Base-by-base conservation (phyloP, 768 basidiomycete species). In the Lentinula detonsa region DNA sequence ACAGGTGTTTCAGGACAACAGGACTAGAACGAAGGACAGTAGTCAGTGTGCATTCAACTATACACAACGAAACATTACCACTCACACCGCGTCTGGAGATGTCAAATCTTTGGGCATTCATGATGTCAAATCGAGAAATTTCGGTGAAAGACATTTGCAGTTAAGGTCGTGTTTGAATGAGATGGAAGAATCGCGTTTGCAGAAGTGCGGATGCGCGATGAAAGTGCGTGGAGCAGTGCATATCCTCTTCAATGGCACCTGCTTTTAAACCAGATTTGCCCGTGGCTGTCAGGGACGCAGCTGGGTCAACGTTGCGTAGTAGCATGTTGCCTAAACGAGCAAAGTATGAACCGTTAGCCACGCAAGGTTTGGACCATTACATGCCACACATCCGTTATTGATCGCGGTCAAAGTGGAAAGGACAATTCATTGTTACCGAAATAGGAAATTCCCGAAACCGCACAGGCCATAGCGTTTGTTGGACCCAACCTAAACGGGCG, bases 101-200 rank as follows among this genome's bases (percentile, higher is more conserved):
- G 57, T 73, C 69, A 51, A 63, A 75, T 50, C 74, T 64, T 59
- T 74, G 73, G 57, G 71, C 60, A 57, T 71, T 69, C 69, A 75
- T 68, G 46, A 61, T 28, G 18, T 65, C 53, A 37, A 58, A 42
- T 6, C 59, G 61, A 46, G 51, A 42, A 43, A 50, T 23, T 56
- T 46, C 51, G 55, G n/a, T 35, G 48, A 53, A 42, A 49, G 54
- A 46, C 37, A 54, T 49, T 33, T 46, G 11, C 6, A 23, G 45
- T 16, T 7, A 21, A 21, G 45, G 9, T 15, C 11, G 21, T n/a
- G n/a, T n/a, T n/a, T 6, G 8, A 13, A 43, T 23, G 5, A 21
- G 18, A 11, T n/a, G 33, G 16, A 18, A 6, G 10, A 31, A 43
- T 5, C 9, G 48, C 13, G 34, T 21, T 5, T 11, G 10, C 16